Percentiles rank a stretch among this genome's conserved stretches.
Conservation (phyloP, 192 early-diverging fungal genomes). For the Coemansia sp. region DNA sequence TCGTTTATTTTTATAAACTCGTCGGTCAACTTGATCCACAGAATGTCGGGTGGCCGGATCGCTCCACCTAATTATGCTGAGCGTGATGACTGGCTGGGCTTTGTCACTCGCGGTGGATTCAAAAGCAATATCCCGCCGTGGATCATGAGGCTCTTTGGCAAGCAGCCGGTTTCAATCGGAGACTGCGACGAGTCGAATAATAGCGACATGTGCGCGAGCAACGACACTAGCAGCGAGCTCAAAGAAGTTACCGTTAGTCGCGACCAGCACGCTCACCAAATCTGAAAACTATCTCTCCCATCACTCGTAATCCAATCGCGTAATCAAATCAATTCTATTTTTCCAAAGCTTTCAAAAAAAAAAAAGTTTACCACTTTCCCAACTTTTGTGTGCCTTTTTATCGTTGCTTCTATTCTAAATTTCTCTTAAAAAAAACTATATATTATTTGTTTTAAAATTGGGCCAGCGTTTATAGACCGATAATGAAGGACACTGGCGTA, state of each 20-base stretch:
- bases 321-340: slow-evolving; percentile 6
- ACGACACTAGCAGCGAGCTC: slow-evolving; percentile 13
- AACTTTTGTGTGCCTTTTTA: background rate
- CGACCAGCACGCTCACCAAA: background rate
- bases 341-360: slow-evolving; percentile 4
- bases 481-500: slow-evolving; percentile 34
- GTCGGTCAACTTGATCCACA: slow-evolving; percentile 57
- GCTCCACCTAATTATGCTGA: slow-evolving; percentile 43
- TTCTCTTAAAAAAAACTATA: background rate
- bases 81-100: slow-evolving; percentile 44
- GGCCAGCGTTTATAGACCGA: background rate
- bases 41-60: slow-evolving; percentile 58
- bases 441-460: background rate
- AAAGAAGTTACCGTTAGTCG: slow-evolving; percentile 21
- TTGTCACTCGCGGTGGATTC: slow-evolving; percentile 33
- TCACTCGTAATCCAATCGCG: background rate
- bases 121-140: slow-evolving; percentile 37
- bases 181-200: background rate
- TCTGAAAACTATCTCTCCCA: background rate
- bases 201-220: background rate
- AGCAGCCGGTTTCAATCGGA: slow-evolving; percentile 12
- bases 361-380: background rate
- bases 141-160: slow-evolving; percentile 38
- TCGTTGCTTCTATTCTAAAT: background rate
- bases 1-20: slow-evolving; percentile 72